Percentiles rank a stretch among this genome's conserved stretches.
These are phyloP conservation scores for Daldinia sp. DNA, from an alignment of 2,329 filamentous ascomycete species.

Conservation along the genomic window DNA sequence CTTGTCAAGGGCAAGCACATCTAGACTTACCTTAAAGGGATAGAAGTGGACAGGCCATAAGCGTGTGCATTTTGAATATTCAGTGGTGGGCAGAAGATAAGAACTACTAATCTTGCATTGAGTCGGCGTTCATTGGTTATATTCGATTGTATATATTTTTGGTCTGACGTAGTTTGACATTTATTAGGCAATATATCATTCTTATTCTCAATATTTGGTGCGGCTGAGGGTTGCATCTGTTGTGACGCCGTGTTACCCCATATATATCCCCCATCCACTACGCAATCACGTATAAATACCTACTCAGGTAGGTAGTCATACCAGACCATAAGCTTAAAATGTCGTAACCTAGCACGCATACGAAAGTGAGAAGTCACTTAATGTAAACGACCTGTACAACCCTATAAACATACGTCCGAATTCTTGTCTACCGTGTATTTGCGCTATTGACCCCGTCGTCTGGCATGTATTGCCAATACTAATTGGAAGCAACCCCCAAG, in stretches of 20 bases:
- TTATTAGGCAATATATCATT: slow-evolving; percentile 1
- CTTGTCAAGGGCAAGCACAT: slow-evolving; percentile 48
- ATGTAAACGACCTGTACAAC: too few species aligned
- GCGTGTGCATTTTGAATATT: slow-evolving; percentile 1
- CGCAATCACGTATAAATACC: too few species aligned
- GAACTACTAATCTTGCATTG: slow-evolving; percentile 21
- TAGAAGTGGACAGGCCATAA: not conserved
- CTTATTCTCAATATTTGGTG: not conserved
- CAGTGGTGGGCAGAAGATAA: not conserved
- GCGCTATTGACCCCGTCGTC: not conserved
- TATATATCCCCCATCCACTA: not conserved
- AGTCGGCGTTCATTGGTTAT: slow-evolving; percentile 21
- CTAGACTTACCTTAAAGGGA: slow-evolving; percentile 27
- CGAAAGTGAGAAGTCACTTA: not conserved
- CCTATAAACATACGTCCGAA: not conserved
- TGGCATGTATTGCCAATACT: slow-evolving; percentile 6
- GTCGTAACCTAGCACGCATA: not conserved
- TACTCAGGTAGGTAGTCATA: not conserved
- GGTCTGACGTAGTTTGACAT: not conserved
- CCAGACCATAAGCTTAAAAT: not conserved
- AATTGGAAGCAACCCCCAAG: slow-evolving; percentile 51
- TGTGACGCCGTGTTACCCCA: not conserved
- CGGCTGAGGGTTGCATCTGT: not conserved
- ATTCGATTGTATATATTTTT: slow-evolving; percentile 9
- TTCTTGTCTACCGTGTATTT: not conserved